phyloP scores from a whole-genome alignment of 2,329 filamentous ascomycete genomes.

The Trichoderma citrinoviride region DNA sequence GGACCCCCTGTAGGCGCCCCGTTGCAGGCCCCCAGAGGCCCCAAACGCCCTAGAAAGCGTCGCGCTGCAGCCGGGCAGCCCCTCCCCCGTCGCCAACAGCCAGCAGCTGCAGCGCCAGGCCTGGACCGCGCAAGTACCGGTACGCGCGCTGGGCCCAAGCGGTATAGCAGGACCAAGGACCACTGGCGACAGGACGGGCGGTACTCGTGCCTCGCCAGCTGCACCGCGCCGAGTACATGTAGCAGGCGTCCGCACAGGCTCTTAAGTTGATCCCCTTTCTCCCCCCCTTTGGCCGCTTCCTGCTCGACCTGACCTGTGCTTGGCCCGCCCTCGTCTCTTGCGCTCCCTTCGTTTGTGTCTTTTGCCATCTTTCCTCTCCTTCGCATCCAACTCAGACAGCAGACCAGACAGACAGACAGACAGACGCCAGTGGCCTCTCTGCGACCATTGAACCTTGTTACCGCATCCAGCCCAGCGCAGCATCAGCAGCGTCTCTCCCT shows the following conservation, averaged over 20 bases:
- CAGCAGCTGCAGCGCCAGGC: not conserved
- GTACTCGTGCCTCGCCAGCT: not conserved
- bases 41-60: not conserved
- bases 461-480: not conserved
- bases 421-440: not conserved
- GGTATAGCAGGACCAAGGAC: no score
- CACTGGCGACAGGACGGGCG: not conserved
- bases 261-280: constrained; percentile 20
- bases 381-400: not conserved
- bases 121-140: constrained; percentile 1
- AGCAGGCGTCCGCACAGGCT: not conserved
- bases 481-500: not conserved
- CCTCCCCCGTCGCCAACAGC: not conserved
- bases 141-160: not conserved
- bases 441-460: not conserved
- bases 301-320: constrained; percentile 5
- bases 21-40: not conserved
- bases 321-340: constrained; percentile 10
- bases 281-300: constrained; percentile 13
- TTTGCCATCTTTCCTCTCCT: not conserved
- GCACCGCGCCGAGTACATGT: constrained; percentile 1
- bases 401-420: not conserved
- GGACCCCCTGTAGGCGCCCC: constrained; percentile 4
- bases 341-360: not conserved
- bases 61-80: constrained; percentile 1